A percentile compares a stretch with the other conserved stretches of the same genome.
Evolutionary conservation across 2,329 filamentous ascomycete species (phyloP).

Genomic region (Phaeosphaeria sp.): DNA sequence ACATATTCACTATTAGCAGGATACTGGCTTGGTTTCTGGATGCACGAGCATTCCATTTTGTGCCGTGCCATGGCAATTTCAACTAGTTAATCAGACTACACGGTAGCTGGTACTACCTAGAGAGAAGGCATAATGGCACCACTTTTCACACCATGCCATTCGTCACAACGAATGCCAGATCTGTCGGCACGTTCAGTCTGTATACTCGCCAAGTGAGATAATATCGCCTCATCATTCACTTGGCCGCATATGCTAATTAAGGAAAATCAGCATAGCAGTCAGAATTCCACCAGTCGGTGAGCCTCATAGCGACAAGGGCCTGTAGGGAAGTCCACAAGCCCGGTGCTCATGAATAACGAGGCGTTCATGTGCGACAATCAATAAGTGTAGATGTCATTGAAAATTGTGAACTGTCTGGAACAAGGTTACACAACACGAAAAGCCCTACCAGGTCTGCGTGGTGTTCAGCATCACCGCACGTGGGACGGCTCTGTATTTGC

Average conservation of each 20-base stretch:
- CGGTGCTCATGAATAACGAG: not conserved
- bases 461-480: conserved; percentile 8
- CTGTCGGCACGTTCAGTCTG: not conserved
- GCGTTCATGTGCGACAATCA: not conserved
- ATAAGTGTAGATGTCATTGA: conserved; percentile 19
- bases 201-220: not conserved
- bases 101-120: conserved; percentile 1
- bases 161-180: not conserved
- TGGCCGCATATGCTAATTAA: not conserved
- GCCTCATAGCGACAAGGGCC: not conserved
- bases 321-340: not conserved
- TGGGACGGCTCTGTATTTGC: conserved; percentile 5
- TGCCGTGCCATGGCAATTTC: not conserved
- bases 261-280: not conserved
- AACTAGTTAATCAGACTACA: not conserved
- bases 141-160: not conserved
- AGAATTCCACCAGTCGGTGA: not conserved
- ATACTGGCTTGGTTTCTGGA: not conserved
- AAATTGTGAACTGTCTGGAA: conserved; percentile 5
- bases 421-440: conserved; percentile 10
- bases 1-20: not conserved
- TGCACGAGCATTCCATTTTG: not conserved
- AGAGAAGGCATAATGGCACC: conserved; percentile 4
- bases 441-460: not conserved
- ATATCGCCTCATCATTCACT: not conserved